These are phyloP conservation scores for Handroanthus guayacan DNA, from an alignment of 257 asterid genomes.

Conservation along the genomic window DNA sequence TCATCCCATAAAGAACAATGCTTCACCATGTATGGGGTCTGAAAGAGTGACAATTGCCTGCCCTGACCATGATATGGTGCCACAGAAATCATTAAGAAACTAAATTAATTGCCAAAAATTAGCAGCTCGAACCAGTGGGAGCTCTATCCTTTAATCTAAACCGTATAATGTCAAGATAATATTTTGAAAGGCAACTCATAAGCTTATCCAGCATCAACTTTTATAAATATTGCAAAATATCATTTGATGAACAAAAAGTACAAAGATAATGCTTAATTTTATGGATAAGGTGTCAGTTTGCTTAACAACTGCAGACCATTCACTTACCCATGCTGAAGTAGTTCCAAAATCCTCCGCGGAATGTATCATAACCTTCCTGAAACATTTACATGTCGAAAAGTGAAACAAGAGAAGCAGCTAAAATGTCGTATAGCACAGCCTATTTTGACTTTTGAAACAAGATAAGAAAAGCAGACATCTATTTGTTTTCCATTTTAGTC, in stretches of 20 bases:
- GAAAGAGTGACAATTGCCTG: neutral
- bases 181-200: neutral
- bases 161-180: neutral
- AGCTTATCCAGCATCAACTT: neutral
- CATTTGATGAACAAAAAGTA: neutral
- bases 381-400: constrained; percentile 29
- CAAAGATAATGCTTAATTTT: neutral
- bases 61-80: neutral
- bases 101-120: neutral
- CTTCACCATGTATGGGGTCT: too few relatives aligned
- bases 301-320: neutral
- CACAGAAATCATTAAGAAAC: neutral
- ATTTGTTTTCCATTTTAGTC: neutral
- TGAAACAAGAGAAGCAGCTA: constrained; percentile 22
- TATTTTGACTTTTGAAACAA: neutral
- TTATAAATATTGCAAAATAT: neutral
- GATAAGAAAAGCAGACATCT: constrained; percentile 3
- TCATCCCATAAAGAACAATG: too few relatives aligned
- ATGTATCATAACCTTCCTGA: constrained; percentile 60
- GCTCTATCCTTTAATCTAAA: neutral
- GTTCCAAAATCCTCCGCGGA: constrained; percentile 65
- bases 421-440: neutral
- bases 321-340: constrained; percentile 60
- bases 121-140: neutral
- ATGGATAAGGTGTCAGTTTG: constrained; percentile 3